Conservation (phyloP, 805 yeast genomes). For the Candida corydali region DNA sequence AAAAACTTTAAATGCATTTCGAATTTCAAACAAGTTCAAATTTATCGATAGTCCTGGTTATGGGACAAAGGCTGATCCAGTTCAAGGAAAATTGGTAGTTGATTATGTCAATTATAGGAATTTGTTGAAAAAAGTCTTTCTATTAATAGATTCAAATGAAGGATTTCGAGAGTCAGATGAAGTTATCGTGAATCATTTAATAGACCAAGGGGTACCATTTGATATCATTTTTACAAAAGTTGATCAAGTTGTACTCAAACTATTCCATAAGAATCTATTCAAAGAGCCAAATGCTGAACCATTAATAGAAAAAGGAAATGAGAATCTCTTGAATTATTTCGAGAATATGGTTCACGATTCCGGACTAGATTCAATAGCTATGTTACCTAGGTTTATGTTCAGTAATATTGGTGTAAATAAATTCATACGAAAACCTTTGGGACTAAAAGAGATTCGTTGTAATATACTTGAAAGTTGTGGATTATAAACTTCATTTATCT, state of each 20-base stretch:
- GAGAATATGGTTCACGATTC: slow-evolving; percentile 12
- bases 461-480: slow-evolving; percentile 49
- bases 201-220: slow-evolving; percentile 57
- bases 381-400: slow-evolving; percentile 45
- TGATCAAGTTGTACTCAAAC: slow-evolving; percentile 45
- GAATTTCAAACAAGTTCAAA: slow-evolving; percentile 57
- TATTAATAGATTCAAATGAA: slow-evolving; percentile 56
- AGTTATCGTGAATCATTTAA: slow-evolving; percentile 46
- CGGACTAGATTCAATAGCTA: slow-evolving; percentile 23
- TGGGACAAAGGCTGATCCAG: slow-evolving; percentile 61
- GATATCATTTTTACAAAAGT: slow-evolving; percentile 76
- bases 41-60: slow-evolving; percentile 89
- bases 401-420: slow-evolving; percentile 45
- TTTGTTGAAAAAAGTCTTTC: slow-evolving; percentile 52
- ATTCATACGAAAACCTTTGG: slow-evolving; percentile 38
- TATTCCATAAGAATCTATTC: slow-evolving; percentile 11
- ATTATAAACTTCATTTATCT: neutral
- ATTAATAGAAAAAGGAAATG: slow-evolving; percentile 19
- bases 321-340: slow-evolving; percentile 22
- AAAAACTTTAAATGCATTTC: slow-evolving; percentile 67
- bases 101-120: slow-evolving; percentile 56
- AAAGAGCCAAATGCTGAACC: slow-evolving; percentile 7
- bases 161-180: slow-evolving; percentile 61
- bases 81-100: slow-evolving; percentile 68
- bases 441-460: slow-evolving; percentile 49